Evolutionary conservation across 805 yeast genomes (phyloP).

Genomic region (Yarrowia deformans): DNA sequence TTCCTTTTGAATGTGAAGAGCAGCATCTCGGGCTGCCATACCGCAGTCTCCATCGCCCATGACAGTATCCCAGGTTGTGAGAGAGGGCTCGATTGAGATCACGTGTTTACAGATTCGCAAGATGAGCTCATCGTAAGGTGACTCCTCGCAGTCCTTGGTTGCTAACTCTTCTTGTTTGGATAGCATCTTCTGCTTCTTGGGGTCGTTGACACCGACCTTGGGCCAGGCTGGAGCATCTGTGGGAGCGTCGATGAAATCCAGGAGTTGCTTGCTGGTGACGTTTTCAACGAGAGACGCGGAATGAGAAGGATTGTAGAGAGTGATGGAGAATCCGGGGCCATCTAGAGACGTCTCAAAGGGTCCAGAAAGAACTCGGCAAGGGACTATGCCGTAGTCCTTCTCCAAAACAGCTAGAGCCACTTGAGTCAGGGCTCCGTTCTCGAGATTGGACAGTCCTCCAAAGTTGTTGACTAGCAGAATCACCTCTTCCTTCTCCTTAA

Average conservation of each 20-base stretch:
- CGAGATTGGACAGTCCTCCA: conserved; percentile 88
- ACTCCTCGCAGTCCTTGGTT: conserved; percentile 40
- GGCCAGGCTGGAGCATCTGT: conserved; percentile 86
- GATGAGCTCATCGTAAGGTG: conserved; percentile 45
- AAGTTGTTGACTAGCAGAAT: conserved; percentile 80
- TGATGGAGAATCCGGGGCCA: conserved; percentile 90
- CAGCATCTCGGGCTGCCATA: conserved; percentile 58
- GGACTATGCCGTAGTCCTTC: conserved; percentile 61
- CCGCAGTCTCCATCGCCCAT: conserved; percentile 99
- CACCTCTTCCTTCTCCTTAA: conserved; percentile 66
- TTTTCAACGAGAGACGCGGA: conserved; percentile 58
- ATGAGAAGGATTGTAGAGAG: conserved; percentile 63
- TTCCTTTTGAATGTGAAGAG: conserved; percentile 6
- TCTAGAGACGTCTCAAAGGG: conserved; percentile 87
- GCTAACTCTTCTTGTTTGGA: conserved; percentile 30
- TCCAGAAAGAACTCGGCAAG: conserved; percentile 74
- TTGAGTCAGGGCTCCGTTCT: conserved; percentile 73
- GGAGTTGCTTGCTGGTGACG: conserved; percentile 51
- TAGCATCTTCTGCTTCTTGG: conserved; percentile 2
- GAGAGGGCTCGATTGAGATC: conserved; percentile 67
- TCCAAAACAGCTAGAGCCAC: conserved; percentile 64
- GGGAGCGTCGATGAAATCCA: conserved; percentile 69
- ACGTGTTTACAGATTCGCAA: conserved; percentile 50
- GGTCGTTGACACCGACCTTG: conserved; percentile 3
- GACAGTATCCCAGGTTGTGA: conserved; percentile 82